A percentile compares a stretch with the other conserved stretches of the same genome.
Conservation (phyloP, 352 stramenopile genomes). For the Hyaloperonospora arabidopsidis region DNA sequence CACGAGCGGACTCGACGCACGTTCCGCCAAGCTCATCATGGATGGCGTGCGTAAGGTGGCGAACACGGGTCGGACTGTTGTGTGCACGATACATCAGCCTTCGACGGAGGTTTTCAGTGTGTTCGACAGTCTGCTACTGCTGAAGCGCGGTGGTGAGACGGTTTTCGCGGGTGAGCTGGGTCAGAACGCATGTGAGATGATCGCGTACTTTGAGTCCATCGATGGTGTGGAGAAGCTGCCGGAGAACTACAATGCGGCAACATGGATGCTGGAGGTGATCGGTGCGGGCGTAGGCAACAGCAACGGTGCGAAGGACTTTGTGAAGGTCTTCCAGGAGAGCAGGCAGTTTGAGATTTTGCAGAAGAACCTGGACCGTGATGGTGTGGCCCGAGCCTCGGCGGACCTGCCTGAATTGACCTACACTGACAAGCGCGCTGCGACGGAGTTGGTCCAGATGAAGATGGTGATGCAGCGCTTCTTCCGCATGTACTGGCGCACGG, state of each 20-base stretch:
- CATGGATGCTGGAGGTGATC: constrained; percentile 35
- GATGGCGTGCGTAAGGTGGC: constrained; percentile 82
- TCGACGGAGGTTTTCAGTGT: constrained; percentile 71
- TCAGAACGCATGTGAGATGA: constrained; percentile 35
- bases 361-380: constrained; percentile 26
- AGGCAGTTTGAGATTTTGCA: constrained; percentile 22
- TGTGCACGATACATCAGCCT: constrained; percentile 92
- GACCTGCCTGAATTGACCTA: constrained; percentile 28
- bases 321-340: constrained; percentile 26
- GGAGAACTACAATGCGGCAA: constrained; percentile 67
- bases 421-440: constrained; percentile 26
- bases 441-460: constrained; percentile 19
- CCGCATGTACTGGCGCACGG: constrained; percentile 53
- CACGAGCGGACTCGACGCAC: constrained; percentile 80
- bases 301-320: constrained; percentile 33
- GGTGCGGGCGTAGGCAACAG: constrained; percentile 31
- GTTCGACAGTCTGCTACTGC: constrained; percentile 18
- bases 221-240: constrained; percentile 39
- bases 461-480: constrained; percentile 45
- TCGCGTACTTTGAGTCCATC: constrained; percentile 20
- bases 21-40: constrained; percentile 81
- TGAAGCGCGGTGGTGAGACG: constrained; percentile 31
- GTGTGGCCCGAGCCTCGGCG: constrained; percentile 21
- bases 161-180: constrained; percentile 48
- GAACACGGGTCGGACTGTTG: constrained; percentile 54